phyloP scores from a whole-genome alignment of 495 filamentous ascomycete genomes.

The Baudoinia panamericana region DNA sequence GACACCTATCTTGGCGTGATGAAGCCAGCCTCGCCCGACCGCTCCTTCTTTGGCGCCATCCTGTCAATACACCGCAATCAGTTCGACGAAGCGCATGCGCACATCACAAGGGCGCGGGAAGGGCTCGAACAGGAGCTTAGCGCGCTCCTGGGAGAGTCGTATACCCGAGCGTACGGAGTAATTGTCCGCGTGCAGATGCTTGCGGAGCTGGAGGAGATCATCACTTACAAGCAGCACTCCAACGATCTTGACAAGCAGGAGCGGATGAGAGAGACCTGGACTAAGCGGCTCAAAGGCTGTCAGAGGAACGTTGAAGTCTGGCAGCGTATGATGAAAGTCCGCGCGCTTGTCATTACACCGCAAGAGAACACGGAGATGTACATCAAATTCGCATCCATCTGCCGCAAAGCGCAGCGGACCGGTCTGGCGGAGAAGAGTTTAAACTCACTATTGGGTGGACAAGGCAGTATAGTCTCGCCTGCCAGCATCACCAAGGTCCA shows the following conservation, averaged over 20 bases:
- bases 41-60: conserved; percentile 94
- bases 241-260: conserved; percentile 70
- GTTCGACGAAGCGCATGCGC: conserved; percentile 70
- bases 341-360: conserved; percentile 78
- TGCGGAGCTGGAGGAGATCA: conserved; percentile 94
- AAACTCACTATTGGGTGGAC: conserved; percentile 58
- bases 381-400: conserved; percentile 97
- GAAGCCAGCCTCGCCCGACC: conserved; percentile 82
- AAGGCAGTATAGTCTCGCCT: conserved; percentile 2
- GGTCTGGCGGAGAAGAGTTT: conserved; percentile 96
- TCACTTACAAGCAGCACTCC: conserved; percentile 82
- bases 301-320: conserved; percentile 96
- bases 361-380: conserved; percentile 95
- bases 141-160: conserved; percentile 87
- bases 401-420: conserved; percentile 85
- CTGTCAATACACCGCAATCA: conserved; percentile 87
- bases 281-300: conserved; percentile 82
- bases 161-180: conserved; percentile 88
- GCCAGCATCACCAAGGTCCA: conserved; percentile 27
- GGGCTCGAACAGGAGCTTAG: conserved; percentile 90
- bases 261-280: conserved; percentile 88
- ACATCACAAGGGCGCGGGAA: conserved; percentile 83
- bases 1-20: conserved; percentile 89
- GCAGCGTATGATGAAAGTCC: conserved; percentile 93
- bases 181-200: conserved; percentile 98